Percentiles rank a stretch among this genome's conserved stretches.
These are phyloP conservation scores for Citrus hindsii DNA, from an alignment of 345 rosid genomes.

Conservation along the genomic window DNA sequence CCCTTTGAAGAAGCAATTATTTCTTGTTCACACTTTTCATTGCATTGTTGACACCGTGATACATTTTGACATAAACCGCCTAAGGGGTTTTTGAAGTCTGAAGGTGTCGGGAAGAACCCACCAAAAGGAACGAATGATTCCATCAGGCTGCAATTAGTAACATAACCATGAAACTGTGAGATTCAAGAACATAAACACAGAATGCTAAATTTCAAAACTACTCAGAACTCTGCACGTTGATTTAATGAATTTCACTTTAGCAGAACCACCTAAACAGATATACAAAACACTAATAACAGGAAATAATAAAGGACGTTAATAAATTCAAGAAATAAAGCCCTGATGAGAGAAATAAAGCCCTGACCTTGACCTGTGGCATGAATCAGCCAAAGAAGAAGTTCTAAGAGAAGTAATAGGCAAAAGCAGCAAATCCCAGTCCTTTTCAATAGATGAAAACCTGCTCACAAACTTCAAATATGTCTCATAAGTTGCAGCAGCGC, in stretches of 20 bases:
- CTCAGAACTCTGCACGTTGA: neutral
- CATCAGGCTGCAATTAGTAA: slow-evolving; percentile 63
- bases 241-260: neutral
- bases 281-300: too few relatives aligned
- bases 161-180: slow-evolving; percentile 11
- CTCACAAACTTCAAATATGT: slow-evolving; percentile 48
- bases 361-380: slow-evolving; percentile 71
- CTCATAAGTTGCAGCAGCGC: slow-evolving; percentile 54
- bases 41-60: slow-evolving; percentile 33
- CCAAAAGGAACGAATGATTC: slow-evolving; percentile 94
- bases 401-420: slow-evolving; percentile 59
- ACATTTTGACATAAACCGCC: slow-evolving; percentile 28
- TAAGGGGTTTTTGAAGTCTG: slow-evolving; percentile 47
- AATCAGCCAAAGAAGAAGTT: slow-evolving; percentile 40
- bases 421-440: slow-evolving; percentile 82
- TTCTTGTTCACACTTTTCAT: slow-evolving; percentile 46
- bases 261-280: neutral
- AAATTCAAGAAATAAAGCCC: neutral
- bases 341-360: neutral
- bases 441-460: slow-evolving; percentile 56
- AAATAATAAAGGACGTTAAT: neutral
- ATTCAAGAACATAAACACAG: neutral
- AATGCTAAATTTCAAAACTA: neutral
- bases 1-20: slow-evolving; percentile 30
- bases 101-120: slow-evolving; percentile 69